Evolutionary conservation across 2,329 filamentous ascomycete genomes (phyloP), one percentile per base, ranked within the genome.

Genomic region (Seiridium cupressi): DNA sequence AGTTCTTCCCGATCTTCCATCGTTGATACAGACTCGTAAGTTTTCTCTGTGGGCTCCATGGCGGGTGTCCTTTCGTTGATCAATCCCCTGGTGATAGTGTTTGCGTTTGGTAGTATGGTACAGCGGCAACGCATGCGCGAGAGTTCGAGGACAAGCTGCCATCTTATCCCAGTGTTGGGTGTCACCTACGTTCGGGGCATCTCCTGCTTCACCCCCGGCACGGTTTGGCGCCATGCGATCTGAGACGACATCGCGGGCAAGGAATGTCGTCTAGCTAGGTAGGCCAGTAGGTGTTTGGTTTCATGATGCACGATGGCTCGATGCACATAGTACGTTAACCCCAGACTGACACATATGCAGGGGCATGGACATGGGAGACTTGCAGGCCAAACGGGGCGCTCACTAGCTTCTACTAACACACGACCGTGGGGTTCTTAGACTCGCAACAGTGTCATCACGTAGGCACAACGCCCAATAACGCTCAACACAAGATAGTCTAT

Each of bases 1-100:
- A 65, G 63, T 32, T 72, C 67, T 34, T 72, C 71, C 13, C 63
- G 63, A 44, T 73, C 69, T 9, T 74, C 71, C 34, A 65, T 61
- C 35, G 61, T 58, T 40, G 63, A 62, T 44, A 69, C 63, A 31
- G 64, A 66, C 31, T 70, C 59, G 61, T 71, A 71, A 18, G 62
- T 62, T n/a, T 63, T 34, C 53, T 42, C 58, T 10, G 34, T 58
- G 8, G 55, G 55, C 11, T 56, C 62, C 64, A 66, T 66, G 7
- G 2, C 32, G 32, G 26, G 35, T 26, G 2, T 26, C 18, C 18
- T 2, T 42, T 9, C n/a, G 2, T 44, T 7, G 40, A 48, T 35
- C 4, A 2, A 9, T 51, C 32, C 9, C 18, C 9, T 6, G 9
- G 3, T 38, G 35, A 18, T 18, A 36, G 34, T 36, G 3, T 35